A percentile compares a stretch with the other conserved stretches of the same genome.
Conservation (phyloP, 768 basidiomycete species). For the Phylloporus arenicola region DNA sequence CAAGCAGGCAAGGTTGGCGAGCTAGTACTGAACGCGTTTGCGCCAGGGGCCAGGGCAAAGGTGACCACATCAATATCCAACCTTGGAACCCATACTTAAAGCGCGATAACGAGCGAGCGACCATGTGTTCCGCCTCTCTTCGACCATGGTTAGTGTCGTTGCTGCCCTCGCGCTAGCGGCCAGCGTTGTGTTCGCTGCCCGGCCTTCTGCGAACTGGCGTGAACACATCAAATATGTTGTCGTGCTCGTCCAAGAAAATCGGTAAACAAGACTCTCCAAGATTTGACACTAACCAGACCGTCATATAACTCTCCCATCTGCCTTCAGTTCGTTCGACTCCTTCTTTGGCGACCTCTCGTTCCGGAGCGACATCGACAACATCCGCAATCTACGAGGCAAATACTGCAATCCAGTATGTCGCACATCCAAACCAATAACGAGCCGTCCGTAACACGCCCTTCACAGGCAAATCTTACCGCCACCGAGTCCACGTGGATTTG, state of each 20-base stretch:
- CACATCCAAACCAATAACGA: background rate
- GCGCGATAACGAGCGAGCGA: background rate
- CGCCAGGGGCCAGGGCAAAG: too few species aligned
- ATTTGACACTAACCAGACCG: background rate
- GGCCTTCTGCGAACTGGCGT: constrained; percentile 13
- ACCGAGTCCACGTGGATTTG: constrained; percentile 12
- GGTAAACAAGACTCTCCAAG: constrained; percentile 5
- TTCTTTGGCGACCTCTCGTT: constrained; percentile 26
- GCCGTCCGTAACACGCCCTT: background rate
- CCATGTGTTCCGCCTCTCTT: background rate
- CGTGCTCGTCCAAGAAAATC: constrained; percentile 25
- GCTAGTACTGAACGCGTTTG: too few species aligned
- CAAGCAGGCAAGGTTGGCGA: too few species aligned
- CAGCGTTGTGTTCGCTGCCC: background rate
- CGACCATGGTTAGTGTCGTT: constrained; percentile 10
- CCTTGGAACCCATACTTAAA: constrained; percentile 10
- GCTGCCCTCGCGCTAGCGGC: constrained; percentile 6
- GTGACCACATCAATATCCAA: too few species aligned
- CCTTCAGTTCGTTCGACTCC: constrained; percentile 20
- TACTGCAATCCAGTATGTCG: constrained; percentile 22
- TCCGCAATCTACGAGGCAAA: constrained; percentile 14
- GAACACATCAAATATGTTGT: constrained; percentile 24
- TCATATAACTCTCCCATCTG: background rate
- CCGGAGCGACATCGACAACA: constrained; percentile 19
- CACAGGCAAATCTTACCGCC: constrained; percentile 12